Evolutionary conservation across 495 filamentous ascomycete genomes (phyloP).

Genomic region (Pseudoneurospora amorphoporcata): DNA sequence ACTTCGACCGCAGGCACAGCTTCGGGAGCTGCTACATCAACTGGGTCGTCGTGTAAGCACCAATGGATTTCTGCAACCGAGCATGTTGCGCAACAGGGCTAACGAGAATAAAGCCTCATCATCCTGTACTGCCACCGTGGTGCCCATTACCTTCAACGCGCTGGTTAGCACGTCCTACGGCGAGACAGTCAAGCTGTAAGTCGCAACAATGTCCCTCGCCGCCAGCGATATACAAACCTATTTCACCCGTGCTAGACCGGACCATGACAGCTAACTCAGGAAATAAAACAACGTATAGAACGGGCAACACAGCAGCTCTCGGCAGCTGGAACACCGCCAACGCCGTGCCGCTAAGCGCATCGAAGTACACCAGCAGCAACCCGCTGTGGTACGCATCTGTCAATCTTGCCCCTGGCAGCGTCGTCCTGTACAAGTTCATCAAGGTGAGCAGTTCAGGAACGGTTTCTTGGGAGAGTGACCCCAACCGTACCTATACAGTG

Average conservation of each 20-base stretch:
- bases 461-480: conserved; percentile 53
- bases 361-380: conserved; percentile 44
- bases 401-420: conserved; percentile 37
- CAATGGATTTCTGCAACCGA: not conserved
- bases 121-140: conserved; percentile 33
- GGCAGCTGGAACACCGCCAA: conserved; percentile 45
- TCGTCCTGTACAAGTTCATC: conserved; percentile 60
- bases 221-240: not conserved
- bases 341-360: conserved; percentile 43
- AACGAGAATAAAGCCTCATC: not conserved
- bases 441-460: conserved; percentile 44
- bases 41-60: not conserved
- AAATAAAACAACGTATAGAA: conserved; percentile 5
- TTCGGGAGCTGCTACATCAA: not conserved
- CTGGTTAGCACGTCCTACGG: conserved; percentile 43
- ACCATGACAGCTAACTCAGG: not conserved
- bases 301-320: conserved; percentile 44
- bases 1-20: not conserved
- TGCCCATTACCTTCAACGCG: conserved; percentile 49
- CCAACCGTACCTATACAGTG: conserved; percentile 51
- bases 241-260: not conserved
- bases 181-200: conserved; percentile 46
- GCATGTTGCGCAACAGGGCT: not conserved
- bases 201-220: not conserved
- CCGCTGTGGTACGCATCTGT: conserved; percentile 48